Evolutionary conservation across 352 stramenopile genomes (phyloP).

Genomic region (Globisporangium recalcitrans): DNA sequence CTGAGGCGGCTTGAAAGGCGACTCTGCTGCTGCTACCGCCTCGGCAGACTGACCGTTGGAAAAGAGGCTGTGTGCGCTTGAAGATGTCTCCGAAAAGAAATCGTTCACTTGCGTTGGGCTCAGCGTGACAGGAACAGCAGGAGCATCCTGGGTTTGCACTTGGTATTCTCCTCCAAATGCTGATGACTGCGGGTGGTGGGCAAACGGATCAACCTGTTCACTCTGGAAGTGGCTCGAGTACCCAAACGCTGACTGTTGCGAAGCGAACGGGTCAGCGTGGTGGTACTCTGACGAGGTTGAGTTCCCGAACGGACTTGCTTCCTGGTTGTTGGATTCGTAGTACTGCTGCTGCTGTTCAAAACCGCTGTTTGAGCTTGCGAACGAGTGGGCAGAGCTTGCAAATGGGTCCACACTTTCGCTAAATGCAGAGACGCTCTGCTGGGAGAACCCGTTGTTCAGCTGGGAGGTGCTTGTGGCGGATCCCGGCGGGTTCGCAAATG

Average conservation of each 20-base stretch:
- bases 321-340: slow-evolving; percentile 7
- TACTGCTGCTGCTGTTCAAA: slow-evolving; percentile 10
- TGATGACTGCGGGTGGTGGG: background rate
- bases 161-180: slow-evolving; percentile 3
- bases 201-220: slow-evolving; percentile 7
- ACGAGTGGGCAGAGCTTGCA: background rate
- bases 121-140: background rate
- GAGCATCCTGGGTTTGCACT: background rate
- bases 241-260: slow-evolving; percentile 2
- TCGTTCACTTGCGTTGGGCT: slow-evolving; percentile 26
- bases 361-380: background rate
- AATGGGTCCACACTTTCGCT: background rate
- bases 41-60: slow-evolving; percentile 10
- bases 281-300: background rate
- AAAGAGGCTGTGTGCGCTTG: slow-evolving; percentile 38
- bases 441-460: slow-evolving; percentile 2
- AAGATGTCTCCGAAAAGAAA: slow-evolving; percentile 27
- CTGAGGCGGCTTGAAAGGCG: background rate
- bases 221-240: background rate
- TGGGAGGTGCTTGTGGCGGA: slow-evolving; percentile 1
- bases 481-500: slow-evolving; percentile 1
- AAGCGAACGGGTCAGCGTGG: slow-evolving; percentile 16
- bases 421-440: background rate
- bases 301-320: background rate
- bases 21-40: background rate